A percentile compares a stretch with the other conserved stretches of the same genome.
Evolutionary conservation across 371 early-diverging fungal genomes (phyloP).

Genomic region (Nematocida homosporus): DNA sequence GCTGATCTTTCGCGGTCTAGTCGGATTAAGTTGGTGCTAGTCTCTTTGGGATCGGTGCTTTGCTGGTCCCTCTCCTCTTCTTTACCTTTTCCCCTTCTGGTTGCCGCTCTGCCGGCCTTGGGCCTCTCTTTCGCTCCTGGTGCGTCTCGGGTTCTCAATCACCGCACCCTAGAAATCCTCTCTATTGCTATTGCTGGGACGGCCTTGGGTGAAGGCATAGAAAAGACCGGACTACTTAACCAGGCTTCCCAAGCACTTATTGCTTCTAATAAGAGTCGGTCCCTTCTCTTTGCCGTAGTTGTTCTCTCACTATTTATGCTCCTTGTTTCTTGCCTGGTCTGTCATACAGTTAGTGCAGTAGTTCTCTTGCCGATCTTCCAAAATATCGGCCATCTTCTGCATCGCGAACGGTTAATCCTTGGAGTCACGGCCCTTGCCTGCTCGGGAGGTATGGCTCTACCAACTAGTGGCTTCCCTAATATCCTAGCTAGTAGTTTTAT

Average conservation of each 20-base stretch:
- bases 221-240: constrained; percentile 35
- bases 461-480: constrained; percentile 51
- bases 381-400: constrained; percentile 19
- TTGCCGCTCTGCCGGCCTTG: constrained; percentile 22
- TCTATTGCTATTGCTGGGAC: constrained; percentile 39
- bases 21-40: background rate
- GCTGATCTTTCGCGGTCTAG: background rate
- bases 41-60: background rate
- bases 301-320: constrained; percentile 37
- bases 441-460: constrained; percentile 53
- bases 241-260: constrained; percentile 3
- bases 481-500: constrained; percentile 24
- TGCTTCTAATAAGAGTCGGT: background rate
- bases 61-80: constrained; percentile 37
- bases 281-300: constrained; percentile 5
- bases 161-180: constrained; percentile 36
- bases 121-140: constrained; percentile 4
- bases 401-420: constrained; percentile 17
- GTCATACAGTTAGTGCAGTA: constrained; percentile 49
- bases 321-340: constrained; percentile 36
- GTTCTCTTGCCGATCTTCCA: constrained; percentile 48
- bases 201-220: constrained; percentile 46
- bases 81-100: background rate
- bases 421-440: constrained; percentile 33
- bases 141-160: background rate